These are phyloP conservation scores for Curvularia sp. DNA, from an alignment of 2,329 filamentous ascomycete species.

Conservation along the genomic window DNA sequence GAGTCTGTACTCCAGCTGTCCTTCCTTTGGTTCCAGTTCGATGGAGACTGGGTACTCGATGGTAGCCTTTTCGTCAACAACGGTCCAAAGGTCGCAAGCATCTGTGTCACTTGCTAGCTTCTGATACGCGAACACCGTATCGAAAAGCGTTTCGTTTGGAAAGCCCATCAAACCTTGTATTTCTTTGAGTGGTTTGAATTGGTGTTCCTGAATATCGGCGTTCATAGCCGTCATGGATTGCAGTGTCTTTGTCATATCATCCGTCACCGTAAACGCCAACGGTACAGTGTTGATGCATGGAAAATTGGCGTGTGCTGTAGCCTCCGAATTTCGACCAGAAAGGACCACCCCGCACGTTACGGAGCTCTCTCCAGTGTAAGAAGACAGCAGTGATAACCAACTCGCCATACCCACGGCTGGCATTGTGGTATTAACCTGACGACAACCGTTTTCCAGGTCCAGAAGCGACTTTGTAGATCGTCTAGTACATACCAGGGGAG, in stretches of 20 bases:
- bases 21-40: conserved; percentile 70
- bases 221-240: conserved; percentile 71
- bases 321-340: conserved; percentile 72
- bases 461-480: conserved; percentile 52
- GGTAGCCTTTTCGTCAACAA: conserved; percentile 70
- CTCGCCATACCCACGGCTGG: conserved; percentile 78
- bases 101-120: conserved; percentile 55
- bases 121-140: conserved; percentile 86
- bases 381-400: conserved; percentile 77
- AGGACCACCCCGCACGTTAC: conserved; percentile 83
- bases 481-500: conserved; percentile 48
- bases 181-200: conserved; percentile 72
- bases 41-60: conserved; percentile 83
- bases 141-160: conserved; percentile 73
- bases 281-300: conserved; percentile 86
- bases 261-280: conserved; percentile 64
- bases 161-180: conserved; percentile 76
- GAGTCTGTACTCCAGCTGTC: conserved; percentile 66
- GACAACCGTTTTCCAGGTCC: conserved; percentile 65
- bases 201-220: conserved; percentile 69
- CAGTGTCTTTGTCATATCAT: conserved; percentile 66
- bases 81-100: conserved; percentile 60
- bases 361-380: conserved; percentile 76
- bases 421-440: conserved; percentile 69
- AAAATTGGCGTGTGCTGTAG: conserved; percentile 68